These are phyloP conservation scores for Lojkania enalia DNA, from an alignment of 2,329 filamentous ascomycete species.

Conservation along the genomic window DNA sequence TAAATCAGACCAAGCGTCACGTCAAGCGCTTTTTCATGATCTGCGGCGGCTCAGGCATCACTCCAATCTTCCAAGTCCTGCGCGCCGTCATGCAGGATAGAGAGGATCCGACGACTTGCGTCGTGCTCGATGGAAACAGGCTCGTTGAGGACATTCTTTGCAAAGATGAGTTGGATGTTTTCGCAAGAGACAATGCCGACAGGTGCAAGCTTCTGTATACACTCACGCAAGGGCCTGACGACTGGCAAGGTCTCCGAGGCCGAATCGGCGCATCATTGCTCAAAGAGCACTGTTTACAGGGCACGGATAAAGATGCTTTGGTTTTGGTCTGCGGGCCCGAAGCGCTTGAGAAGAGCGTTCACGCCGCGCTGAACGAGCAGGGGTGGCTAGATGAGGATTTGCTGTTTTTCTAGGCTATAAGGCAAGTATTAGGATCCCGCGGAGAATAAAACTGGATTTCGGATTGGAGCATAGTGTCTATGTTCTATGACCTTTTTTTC, in stretches of 20 bases:
- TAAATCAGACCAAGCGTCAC: constrained; percentile 60
- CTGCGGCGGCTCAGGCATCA: constrained; percentile 85
- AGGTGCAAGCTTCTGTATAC: constrained; percentile 70
- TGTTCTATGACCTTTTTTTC: too few relatives aligned
- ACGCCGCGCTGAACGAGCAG: constrained; percentile 58
- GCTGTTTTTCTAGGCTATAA: constrained; percentile 66
- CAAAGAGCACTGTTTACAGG: constrained; percentile 56
- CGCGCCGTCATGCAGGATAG: constrained; percentile 70
- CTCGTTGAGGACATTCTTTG: constrained; percentile 81
- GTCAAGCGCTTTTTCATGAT: constrained; percentile 81
- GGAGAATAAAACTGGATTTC: too few relatives aligned
- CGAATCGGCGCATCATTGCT: constrained; percentile 67
- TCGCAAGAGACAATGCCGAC: constrained; percentile 58
- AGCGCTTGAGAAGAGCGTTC: constrained; percentile 70
- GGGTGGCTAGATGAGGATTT: constrained; percentile 75
- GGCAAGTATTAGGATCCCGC: too few relatives aligned
- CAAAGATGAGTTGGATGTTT: constrained; percentile 68
- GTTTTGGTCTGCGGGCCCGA: constrained; percentile 80
- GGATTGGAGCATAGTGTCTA: too few relatives aligned
- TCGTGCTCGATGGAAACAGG: constrained; percentile 79
- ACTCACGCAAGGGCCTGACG: constrained; percentile 63
- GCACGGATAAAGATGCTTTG: constrained; percentile 58
- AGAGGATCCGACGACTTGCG: constrained; percentile 67
- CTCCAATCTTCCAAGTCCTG: constrained; percentile 86
- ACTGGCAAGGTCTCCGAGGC: constrained; percentile 71